These are phyloP conservation scores for Fusarium sp. DNA, from an alignment of 2,329 filamentous ascomycete genomes.

Conservation along the genomic window DNA sequence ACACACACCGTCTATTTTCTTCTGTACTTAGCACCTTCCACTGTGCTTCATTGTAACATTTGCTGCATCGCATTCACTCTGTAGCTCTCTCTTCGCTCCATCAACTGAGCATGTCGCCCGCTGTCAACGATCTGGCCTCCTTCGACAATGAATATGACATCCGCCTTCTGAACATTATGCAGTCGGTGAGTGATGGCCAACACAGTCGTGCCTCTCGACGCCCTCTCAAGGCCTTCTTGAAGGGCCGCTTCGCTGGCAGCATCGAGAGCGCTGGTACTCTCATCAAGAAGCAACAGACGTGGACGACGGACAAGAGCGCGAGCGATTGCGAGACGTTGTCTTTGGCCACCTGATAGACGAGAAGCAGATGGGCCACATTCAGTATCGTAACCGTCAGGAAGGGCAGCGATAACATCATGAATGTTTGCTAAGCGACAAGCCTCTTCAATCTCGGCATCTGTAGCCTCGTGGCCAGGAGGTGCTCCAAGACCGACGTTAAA, in stretches of 20 bases:
- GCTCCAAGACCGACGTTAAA: conserved; percentile 68
- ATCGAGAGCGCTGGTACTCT: conserved; percentile 83
- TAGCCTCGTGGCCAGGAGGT: conserved; percentile 65
- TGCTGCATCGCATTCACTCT: conserved; percentile 64
- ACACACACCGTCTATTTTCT: not conserved
- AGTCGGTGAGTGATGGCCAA: conserved; percentile 69
- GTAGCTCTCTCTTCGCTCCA: conserved; percentile 64
- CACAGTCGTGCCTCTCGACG: conserved; percentile 64
- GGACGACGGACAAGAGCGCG: conserved; percentile 79
- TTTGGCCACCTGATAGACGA: conserved; percentile 80
- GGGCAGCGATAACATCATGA: conserved; percentile 72
- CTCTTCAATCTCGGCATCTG: conserved; percentile 70
- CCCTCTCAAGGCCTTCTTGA: conserved; percentile 72
- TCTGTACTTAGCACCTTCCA: not conserved
- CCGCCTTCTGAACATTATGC: conserved; percentile 66
- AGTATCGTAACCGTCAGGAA: conserved; percentile 75
- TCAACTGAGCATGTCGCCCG: conserved; percentile 64
- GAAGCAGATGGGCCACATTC: conserved; percentile 77
- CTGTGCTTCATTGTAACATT: conserved; percentile 51
- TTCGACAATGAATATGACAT: conserved; percentile 67
- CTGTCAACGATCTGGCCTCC: conserved; percentile 63
- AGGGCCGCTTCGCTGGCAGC: conserved; percentile 74
- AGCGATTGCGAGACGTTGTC: conserved; percentile 82
- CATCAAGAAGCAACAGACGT: conserved; percentile 79
- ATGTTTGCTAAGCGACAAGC: conserved; percentile 76